Base-by-base conservation (phyloP, 192 early-diverging fungal species). In the Jimgerdemannia flammicorona region DNA sequence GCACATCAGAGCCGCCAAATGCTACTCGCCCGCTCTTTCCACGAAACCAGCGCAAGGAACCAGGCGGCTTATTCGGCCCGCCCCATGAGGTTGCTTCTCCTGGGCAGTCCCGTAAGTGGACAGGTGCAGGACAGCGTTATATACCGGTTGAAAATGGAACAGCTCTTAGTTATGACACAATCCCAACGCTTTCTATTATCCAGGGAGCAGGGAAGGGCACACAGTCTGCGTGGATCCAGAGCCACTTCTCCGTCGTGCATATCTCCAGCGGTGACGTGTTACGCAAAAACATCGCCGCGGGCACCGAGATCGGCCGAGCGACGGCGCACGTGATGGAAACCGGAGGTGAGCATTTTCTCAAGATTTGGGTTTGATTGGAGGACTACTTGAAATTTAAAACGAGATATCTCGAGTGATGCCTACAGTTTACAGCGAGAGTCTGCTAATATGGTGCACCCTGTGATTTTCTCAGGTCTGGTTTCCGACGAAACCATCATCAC, bases 241-340 rank as follows among this genome's bases (percentile, higher is more conserved):
- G 88, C 70, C 84, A 88, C 78, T 96, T 92, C 83, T 86, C 84
- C 49, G 85, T 92, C 18, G 67, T 85, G 19, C 77, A 89, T 29
- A 85, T 99, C 43, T 95, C 95, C n/a, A 95, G 90, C 78, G 95
- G 95, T 44, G 94, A 99, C 74, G 77, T 97, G 3, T 85, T 99
- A 67, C 90, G 97, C 20, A 86, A 87, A 74, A 93, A 95, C 80
- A 95, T 97, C 74, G 84, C 89, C 54, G 75, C 86, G 44, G 85
- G 89, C 17, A 93, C 91, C 66, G 77, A 80, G 9, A 85, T 90
- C 20, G 91, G 92, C 6, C 82, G 83, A 68, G 72, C 73, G 49
- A 92, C 92, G 19, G 90, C 89, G 7, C 75, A 78, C 54, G 75
- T 89, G 66, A 86, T 79, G 86, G 82, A 79, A 73, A 79, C 74